Evolutionary conservation across 768 basidiomycete genomes (phyloP), one percentile per base, ranked within the genome.

Genomic region (Mycena epipterygia): DNA sequence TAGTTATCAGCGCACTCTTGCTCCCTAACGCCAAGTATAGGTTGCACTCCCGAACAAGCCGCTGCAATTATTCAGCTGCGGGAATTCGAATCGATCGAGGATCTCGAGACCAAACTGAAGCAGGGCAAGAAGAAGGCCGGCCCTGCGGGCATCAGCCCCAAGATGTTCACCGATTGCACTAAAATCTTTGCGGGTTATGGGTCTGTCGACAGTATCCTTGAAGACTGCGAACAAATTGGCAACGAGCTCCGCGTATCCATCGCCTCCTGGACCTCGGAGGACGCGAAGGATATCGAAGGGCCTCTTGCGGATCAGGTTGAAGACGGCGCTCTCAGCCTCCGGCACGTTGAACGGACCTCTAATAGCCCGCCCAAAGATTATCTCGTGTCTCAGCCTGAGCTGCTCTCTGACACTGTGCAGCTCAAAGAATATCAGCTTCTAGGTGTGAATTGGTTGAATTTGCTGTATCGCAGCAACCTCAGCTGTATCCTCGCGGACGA

Each of bases 401-500:
- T 88, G 33, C 81, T 98, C 12, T 85, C 89, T 46, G 82, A 90
- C 33, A 88, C 87, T 52, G 90, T 97, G 67, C 86, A 84, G 75
- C 84, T 99, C 76, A 99, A 99, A 84, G 97, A 97, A 74, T 99
- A 99, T 80, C 97, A 99, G 81, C 84, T 99, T 67, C 86, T 98
- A 66, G 98, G 98, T n/a, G 88, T 99, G 62, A 99, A 99, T 79
- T 99, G 98, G 98, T 84, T 99, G 72, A 91, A 95, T 81, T 82
- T 99, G 25, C 84, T 99, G 59, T 96, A 96, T 80, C 87, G 85
- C 67, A 90, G 89, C 75, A 88, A 88, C 67, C 87, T 94, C 58
- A 97, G 95, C 72, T 98, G 97, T 80, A 99, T 99, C 77, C 88
- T 99, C 48, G 98, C 98, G 2, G 98, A 99, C 80, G 98, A 99